Conservation (phyloP, 257 asterid species). For the Solanum lignicaule region DNA sequence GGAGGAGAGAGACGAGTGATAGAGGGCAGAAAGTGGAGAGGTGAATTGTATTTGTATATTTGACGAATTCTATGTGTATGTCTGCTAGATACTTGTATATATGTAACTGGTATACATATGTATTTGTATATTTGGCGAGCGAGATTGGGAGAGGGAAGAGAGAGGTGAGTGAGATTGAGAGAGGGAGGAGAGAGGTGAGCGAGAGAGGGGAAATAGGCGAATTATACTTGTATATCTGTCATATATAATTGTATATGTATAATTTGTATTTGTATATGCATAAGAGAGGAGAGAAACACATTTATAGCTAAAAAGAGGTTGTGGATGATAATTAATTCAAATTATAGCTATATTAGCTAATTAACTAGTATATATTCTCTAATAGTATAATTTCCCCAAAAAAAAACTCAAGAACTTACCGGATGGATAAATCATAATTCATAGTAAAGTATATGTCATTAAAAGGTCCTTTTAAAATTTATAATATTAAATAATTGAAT, state of each 20-base stretch:
- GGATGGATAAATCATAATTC: background rate
- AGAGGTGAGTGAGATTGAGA: background rate
- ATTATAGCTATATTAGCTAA: too few species aligned
- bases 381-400: background rate
- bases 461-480: background rate
- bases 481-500: too few species aligned
- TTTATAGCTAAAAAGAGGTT: too few species aligned
- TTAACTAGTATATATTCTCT: too few species aligned
- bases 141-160: background rate
- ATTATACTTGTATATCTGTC: background rate
- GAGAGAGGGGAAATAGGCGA: background rate
- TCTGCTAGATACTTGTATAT: too few species aligned
- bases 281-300: background rate
- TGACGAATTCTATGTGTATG: too few species aligned
- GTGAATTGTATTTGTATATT: too few species aligned
- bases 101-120: too few species aligned
- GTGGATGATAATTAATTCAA: rapidly evolving
- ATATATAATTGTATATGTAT: background rate
- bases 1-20: background rate
- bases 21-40: too few species aligned
- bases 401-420: too few species aligned
- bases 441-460: background rate
- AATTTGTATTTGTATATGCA: too few species aligned
- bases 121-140: too few species aligned
- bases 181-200: background rate